A percentile compares a stretch with the other conserved stretches of the same genome.
Evolutionary conservation across 2,329 filamentous ascomycete genomes (phyloP).

Genomic region (Curvularia hawaiiensis): DNA sequence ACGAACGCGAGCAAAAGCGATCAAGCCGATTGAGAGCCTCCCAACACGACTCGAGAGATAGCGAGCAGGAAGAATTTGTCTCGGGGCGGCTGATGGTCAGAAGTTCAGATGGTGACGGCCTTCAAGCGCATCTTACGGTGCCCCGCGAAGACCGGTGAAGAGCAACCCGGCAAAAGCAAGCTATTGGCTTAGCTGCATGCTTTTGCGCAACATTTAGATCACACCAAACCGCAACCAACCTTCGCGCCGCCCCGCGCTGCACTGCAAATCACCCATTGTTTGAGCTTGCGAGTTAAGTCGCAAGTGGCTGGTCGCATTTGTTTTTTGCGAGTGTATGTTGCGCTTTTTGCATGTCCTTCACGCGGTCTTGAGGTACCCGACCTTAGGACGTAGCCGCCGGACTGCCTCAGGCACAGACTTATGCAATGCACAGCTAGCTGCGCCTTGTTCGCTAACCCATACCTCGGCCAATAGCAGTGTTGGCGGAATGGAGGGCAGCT

Average conservation of each 20-base stretch:
- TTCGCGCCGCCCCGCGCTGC: slow-evolving; percentile 18
- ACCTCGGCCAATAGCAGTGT: slow-evolving; percentile 27
- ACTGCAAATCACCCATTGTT: slow-evolving; percentile 29
- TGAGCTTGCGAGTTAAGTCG: slow-evolving; percentile 17
- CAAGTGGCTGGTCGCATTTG: slow-evolving; percentile 15
- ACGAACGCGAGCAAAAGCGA: slow-evolving; percentile 25
- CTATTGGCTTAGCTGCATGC: slow-evolving; percentile 43
- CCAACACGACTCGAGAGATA: slow-evolving; percentile 38
- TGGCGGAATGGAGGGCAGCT: slow-evolving; percentile 26
- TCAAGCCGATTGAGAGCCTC: slow-evolving; percentile 30
- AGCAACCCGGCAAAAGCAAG: slow-evolving; percentile 31
- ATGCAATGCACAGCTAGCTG: slow-evolving; percentile 39
- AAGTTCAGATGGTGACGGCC: slow-evolving; percentile 32
- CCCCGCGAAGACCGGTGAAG: slow-evolving; percentile 47
- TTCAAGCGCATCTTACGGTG: slow-evolving; percentile 36
- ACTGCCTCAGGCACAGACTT: slow-evolving; percentile 34
- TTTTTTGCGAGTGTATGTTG: slow-evolving; percentile 1
- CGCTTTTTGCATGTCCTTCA: slow-evolving; percentile 3
- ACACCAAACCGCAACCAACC: slow-evolving; percentile 37
- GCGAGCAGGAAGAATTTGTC: slow-evolving; percentile 37
- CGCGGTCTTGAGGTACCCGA: slow-evolving; percentile 5
- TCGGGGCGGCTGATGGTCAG: slow-evolving; percentile 35
- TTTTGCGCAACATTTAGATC: slow-evolving; percentile 37
- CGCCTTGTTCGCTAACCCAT: slow-evolving; percentile 40
- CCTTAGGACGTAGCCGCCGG: slow-evolving; percentile 9